Evolutionary conservation across 2,329 filamentous ascomycete genomes (phyloP), one percentile per base, ranked within the genome.

Genomic region (Diaporthe citriasiana): DNA sequence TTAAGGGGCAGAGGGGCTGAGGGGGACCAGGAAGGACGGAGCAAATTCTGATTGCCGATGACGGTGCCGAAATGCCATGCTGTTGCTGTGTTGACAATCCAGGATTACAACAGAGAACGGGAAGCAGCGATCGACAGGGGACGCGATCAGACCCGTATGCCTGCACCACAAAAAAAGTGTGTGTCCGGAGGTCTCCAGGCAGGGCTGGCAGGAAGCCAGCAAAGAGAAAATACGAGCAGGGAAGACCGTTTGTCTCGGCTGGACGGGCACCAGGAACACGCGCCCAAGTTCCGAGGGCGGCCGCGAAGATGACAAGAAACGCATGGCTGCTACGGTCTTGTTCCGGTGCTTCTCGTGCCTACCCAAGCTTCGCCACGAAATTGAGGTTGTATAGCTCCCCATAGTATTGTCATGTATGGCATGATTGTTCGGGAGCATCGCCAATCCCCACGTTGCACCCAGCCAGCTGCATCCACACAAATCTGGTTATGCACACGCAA

Each of bases 51-150:
- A 53, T 53, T 40, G 63, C 63, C 63, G 63, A 68, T 13, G 63
- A 68, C 63, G 63, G 63, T 53, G 47, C 63, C 63, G 63, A 68
- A 53, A 53, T 40, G 63, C 63, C 45, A 53, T 68, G 60, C 60
- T 27, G n/a, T 33, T 35, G 13, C n/a, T 22, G 22, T 40, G 7
- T 25, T 38, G 63, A 33, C 25, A 35, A 27, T 51, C 30, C 45
- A 51, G 22, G n/a, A 27, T 40, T 51, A 2, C 13, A 38, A 17
- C 15, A 53, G 63, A 22, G n/a, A 51, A n/a, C 15, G 45, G 45
- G 33, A 53, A 68, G 47, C 63, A 53, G 63, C 63, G 63, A 68
- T 68, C 63, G 63, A 68, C 63, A 68, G 63, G 63, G 63, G 63
- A 68, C 33, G 63, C 47, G 30, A 66, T 27, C 38, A 22, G 50